A percentile compares a stretch with the other conserved stretches of the same genome.
These are phyloP conservation scores for Fragaria ananassa DNA, from an alignment of 306 rosid genomes.

Conservation along the genomic window DNA sequence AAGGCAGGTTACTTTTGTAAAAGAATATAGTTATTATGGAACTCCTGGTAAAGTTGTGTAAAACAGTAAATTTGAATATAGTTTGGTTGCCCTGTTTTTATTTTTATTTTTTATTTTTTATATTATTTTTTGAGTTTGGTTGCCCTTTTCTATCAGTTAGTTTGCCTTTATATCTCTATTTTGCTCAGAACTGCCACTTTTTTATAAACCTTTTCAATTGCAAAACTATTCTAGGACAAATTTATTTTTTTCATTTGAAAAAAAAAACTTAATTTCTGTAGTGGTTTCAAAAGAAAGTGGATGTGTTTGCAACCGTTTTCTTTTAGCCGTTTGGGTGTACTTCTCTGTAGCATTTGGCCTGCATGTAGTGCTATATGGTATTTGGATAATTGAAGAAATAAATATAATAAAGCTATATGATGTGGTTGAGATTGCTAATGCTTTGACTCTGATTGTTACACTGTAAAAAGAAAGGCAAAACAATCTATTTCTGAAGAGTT, in stretches of 20 bases:
- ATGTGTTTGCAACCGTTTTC: not conserved
- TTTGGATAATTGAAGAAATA: not conserved
- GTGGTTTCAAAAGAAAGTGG: not conserved
- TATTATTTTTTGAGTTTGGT: not conserved
- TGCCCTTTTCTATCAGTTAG: not conserved
- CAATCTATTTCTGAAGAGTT: not conserved
- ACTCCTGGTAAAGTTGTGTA: not conserved
- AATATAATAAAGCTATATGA: not conserved
- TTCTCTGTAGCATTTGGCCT: not conserved
- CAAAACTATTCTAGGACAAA: not conserved
- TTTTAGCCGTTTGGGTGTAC: not conserved
- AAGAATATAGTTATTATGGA: not conserved
- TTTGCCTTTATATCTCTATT: not conserved
- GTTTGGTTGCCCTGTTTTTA: not conserved
- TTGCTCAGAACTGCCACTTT: not conserved
- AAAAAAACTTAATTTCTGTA: not conserved
- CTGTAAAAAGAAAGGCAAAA: not conserved
- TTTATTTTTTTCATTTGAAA: no score
- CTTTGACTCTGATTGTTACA: not conserved
- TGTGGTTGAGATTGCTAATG: not conserved
- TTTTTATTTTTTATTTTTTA: no score
- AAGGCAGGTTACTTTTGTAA: not conserved
- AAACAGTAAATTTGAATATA: not conserved
- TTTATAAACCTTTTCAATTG: not conserved
- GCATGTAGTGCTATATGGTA: not conserved